These are phyloP conservation scores for Gracilaria domingensis DNA, from an alignment of 23 red algal genomes.

Conservation along the genomic window DNA sequence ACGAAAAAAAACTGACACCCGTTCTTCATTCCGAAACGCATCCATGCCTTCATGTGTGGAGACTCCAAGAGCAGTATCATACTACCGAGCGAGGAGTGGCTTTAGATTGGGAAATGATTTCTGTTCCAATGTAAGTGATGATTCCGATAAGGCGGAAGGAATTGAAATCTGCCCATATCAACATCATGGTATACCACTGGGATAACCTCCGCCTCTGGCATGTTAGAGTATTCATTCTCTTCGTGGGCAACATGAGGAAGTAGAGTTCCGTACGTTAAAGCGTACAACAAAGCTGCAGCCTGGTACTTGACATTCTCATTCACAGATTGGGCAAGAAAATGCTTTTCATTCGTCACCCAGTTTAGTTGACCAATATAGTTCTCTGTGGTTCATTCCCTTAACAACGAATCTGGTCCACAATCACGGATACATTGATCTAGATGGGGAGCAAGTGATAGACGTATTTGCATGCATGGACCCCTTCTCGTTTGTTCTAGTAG, in stretches of 20 bases:
- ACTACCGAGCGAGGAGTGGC: background rate
- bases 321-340: conserved; percentile 7
- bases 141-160: background rate
- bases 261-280: background rate
- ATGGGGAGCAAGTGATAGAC: conserved; percentile 13
- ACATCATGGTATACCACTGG: background rate
- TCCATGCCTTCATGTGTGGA: background rate
- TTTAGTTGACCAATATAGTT: conserved; percentile 11
- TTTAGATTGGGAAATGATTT: background rate
- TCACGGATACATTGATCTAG: background rate
- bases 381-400: conserved; percentile 2
- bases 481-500: background rate
- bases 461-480: conserved; percentile 13
- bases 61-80: background rate
- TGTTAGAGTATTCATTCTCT: background rate
- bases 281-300: background rate
- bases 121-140: background rate
- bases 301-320: background rate
- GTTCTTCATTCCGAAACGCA: background rate
- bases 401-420: background rate
- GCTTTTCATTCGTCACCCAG: background rate
- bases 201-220: too few relatives aligned
- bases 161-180: background rate
- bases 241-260: background rate
- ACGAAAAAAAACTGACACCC: background rate